These are phyloP conservation scores for Eremomyces bilateralis DNA, from an alignment of 495 filamentous ascomycete genomes.

Conservation along the genomic window DNA sequence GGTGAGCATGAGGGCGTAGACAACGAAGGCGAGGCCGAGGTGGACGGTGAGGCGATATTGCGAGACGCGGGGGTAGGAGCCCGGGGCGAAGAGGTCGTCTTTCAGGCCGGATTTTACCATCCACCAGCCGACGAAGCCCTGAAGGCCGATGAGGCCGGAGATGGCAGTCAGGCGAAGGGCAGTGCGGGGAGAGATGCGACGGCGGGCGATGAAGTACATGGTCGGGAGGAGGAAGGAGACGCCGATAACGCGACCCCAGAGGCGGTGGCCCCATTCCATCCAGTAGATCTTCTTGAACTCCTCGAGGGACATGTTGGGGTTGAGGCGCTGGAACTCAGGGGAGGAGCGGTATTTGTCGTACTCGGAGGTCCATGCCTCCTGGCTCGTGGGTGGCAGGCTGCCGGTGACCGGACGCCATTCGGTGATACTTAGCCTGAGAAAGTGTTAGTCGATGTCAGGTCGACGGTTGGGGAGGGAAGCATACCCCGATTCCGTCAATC, in stretches of 20 bases:
- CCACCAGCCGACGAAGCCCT: conserved; percentile 95
- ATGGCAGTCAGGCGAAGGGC: conserved; percentile 61
- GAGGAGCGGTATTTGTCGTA: conserved; percentile 79
- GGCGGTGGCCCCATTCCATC: conserved; percentile 96
- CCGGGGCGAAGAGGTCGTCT: conserved; percentile 82
- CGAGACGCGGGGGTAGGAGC: conserved; percentile 72
- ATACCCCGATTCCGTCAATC: conserved; percentile 91
- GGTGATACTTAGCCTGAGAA: conserved; percentile 75
- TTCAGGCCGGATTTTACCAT: conserved; percentile 95
- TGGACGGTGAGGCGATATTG: conserved; percentile 88
- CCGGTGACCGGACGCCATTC: conserved; percentile 98
- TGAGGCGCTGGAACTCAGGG: conserved; percentile 77
- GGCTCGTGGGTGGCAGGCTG: conserved; percentile 60
- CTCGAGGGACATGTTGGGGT: conserved; percentile 69
- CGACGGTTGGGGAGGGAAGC: conserved; percentile 5
- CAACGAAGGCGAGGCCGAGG: conserved; percentile 69
- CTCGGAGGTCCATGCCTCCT: conserved; percentile 66
- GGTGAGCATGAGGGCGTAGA: conserved; percentile 86
- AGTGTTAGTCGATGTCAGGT: conserved; percentile 5
- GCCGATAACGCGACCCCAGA: conserved; percentile 89
- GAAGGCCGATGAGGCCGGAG: conserved; percentile 73
- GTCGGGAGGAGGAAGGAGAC: conserved; percentile 74
- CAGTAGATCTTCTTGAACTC: conserved; percentile 98
- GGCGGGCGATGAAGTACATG: conserved; percentile 65
- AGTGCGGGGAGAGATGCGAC: conserved; percentile 59